phyloP scores from a whole-genome alignment of 2,329 filamentous ascomycete species.

The Seiridium unicorne region DNA sequence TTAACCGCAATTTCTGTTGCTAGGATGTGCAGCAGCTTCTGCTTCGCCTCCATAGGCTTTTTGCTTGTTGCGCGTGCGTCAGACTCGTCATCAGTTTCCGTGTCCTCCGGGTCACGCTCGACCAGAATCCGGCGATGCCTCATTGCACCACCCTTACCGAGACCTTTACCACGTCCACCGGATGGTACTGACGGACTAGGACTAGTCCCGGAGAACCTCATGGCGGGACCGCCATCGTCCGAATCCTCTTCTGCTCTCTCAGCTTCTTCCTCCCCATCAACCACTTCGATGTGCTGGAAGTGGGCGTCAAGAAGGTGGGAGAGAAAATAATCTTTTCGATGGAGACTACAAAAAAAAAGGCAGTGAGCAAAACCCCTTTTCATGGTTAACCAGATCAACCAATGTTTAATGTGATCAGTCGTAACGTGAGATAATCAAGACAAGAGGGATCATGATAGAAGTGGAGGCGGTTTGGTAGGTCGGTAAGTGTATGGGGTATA shows the following conservation, averaged over 20 bases:
- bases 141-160: neutral
- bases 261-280: conserved; percentile 38
- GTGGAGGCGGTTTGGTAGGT: too few relatives aligned
- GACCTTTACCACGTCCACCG: neutral
- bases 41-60: conserved; percentile 41
- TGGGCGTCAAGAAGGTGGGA: conserved; percentile 36
- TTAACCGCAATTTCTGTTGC: conserved; percentile 46
- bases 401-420: too few relatives aligned
- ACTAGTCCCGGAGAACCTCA: neutral
- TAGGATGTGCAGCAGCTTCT: conserved; percentile 45
- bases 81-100: conserved; percentile 13
- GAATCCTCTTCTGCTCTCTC: conserved; percentile 20
- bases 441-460: too few relatives aligned
- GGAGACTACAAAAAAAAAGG: conserved; percentile 16
- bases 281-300: conserved; percentile 16
- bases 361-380: too few relatives aligned
- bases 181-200: neutral
- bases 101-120: conserved; percentile 1
- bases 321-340: conserved; percentile 42
- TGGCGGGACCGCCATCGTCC: neutral
- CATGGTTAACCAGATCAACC: too few relatives aligned
- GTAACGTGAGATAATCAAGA: too few relatives aligned
- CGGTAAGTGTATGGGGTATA: too few relatives aligned
- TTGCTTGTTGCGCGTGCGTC: conserved; percentile 14
- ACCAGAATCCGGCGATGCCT: neutral